Evolutionary conservation across 2,329 filamentous ascomycete genomes (phyloP), one percentile per base, ranked within the genome.

Genomic region (Phaeoacremonium minimum): DNA sequence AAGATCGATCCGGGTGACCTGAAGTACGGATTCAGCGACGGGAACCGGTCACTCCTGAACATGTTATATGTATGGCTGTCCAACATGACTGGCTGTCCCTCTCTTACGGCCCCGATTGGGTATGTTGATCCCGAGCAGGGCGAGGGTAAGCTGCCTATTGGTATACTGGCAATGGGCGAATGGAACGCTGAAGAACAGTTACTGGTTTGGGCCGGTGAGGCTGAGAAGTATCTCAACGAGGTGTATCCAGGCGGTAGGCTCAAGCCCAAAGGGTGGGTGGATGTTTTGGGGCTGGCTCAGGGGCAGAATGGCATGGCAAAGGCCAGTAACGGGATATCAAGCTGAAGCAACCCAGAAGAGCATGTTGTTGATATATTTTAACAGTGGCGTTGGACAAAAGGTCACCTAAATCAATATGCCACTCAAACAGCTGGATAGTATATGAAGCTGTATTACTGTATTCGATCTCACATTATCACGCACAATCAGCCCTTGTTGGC

Each of bases 21-120:
- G 13, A 65, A 65, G n/a, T 80, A 89, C 50, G 90, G 90, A 3
- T 67, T 87, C 46, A 82, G 73, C 26, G 84, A 96, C 56, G 82
- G 73, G 1, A 88, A 93, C 55, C 69, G 64, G 42, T 81, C 78
- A 13, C 66, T 95, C n/a, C 69, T 75, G 17, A 86, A 77, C 53
- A 95, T 95, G 87, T 78, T 83, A 58, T 95, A 87, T 60, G 80
- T 86, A 13, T 95, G 85, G 75, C 61, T 95, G 22, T 85, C 89
- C 6, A 96, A 96, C 60, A 82, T 88, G 48, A 78, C 73, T 0
- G 90, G 90, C 0, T 81, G 82, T 33, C 90, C 90, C 1, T 80
- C 86, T 2, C 75, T 94, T 11, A 80, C 70, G 31, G 80, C 79
- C 22, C 88, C 90, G 0, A 80, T 86, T 9, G 89, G 87, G 1